Evolutionary conservation across 192 early-diverging fungal species (phyloP), one percentile per base, ranked within the genome.

Genomic region (Coemansia sp.): DNA sequence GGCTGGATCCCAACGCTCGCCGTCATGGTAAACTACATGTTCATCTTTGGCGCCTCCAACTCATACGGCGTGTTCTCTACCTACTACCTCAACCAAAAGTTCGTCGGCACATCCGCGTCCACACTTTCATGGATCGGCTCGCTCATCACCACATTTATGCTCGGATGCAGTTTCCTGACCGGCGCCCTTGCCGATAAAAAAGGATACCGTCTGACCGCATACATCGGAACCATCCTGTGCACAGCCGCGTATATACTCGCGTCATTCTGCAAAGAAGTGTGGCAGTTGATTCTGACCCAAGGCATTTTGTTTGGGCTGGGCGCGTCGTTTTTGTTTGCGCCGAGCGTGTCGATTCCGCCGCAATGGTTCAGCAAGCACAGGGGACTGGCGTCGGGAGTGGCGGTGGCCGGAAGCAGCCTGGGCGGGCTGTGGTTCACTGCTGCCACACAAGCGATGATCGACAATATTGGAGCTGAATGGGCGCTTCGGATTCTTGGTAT

Each of bases 241-340:
- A 77, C 69, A 2, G 28, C 46, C 2, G 73, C 70, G 0, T 70
- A 71, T 12, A 70, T 81, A 2, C 40, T 81, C 7, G 70, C 79
- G 1, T 76, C 74, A 8, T 71, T 81, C 40, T 58, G 71, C 38
- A 66, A 52, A 0, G 23, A 81, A 31, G 68, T 88, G 0, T 91
- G 90, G 90, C 89, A 93, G 34, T 69, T 93, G 14, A 83, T 86
- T 14, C 64, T 90, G 9, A 77, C 86, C 0, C 89, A 90, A 28
- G 89, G 89, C 23, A 56, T 88, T 7, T 31, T 90, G 44, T 86
- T 82, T 58, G 89, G 87, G 23, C 42, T 85, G 12, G 86, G 87
- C 8, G 70, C 66, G 6, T 73, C 79, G 36, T 73, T 88, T 36
- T 55, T 78, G 12, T 88, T 84, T 60, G 74, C 81, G 14, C 82